These are phyloP conservation scores for Eucalyptus leucophloia DNA, from an alignment of 345 rosid species.

Conservation along the genomic window DNA sequence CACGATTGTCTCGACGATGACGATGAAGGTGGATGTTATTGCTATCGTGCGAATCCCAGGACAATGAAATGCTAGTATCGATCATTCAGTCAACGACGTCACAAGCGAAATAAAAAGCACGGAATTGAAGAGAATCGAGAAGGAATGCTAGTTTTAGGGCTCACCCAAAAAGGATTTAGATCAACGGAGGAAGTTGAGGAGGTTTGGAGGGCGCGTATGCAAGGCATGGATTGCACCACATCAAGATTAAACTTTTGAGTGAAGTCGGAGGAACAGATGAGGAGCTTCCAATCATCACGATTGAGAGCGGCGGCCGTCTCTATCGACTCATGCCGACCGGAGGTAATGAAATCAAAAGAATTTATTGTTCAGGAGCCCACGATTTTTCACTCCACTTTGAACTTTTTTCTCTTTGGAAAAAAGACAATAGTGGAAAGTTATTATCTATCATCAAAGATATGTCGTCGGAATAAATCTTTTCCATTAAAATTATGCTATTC, in stretches of 20 bases:
- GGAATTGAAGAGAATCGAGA: conserved; percentile 22
- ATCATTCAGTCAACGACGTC: conserved; percentile 23
- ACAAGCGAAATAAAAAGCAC: conserved; percentile 17
- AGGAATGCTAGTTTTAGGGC: conserved; percentile 30
- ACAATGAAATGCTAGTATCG: conserved; percentile 8
- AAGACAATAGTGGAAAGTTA: too few species aligned
- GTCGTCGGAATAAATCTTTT: accelerated
- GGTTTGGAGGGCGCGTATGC: conserved; percentile 25
- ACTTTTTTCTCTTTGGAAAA: too few species aligned
- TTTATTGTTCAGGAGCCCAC: background rate
- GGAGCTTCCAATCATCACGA: conserved; percentile 27
- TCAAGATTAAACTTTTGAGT: conserved; percentile 27
- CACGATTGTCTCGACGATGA: background rate
- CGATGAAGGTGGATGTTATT: background rate
- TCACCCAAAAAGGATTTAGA: conserved; percentile 8
- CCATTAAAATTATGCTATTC: too few species aligned
- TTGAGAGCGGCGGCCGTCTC: conserved; percentile 28
- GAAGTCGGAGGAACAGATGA: conserved; percentile 20
- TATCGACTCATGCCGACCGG: background rate
- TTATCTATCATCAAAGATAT: background rate
- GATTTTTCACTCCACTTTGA: background rate
- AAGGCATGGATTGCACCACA: conserved; percentile 33
- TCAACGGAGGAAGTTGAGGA: conserved; percentile 50
- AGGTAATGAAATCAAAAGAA: background rate
- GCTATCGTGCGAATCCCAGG: background rate